Percentiles rank a stretch among this genome's conserved stretches.
These are phyloP conservation scores for Smittium mucronatum DNA, from an alignment of 371 early-diverging fungal genomes.

Conservation along the genomic window DNA sequence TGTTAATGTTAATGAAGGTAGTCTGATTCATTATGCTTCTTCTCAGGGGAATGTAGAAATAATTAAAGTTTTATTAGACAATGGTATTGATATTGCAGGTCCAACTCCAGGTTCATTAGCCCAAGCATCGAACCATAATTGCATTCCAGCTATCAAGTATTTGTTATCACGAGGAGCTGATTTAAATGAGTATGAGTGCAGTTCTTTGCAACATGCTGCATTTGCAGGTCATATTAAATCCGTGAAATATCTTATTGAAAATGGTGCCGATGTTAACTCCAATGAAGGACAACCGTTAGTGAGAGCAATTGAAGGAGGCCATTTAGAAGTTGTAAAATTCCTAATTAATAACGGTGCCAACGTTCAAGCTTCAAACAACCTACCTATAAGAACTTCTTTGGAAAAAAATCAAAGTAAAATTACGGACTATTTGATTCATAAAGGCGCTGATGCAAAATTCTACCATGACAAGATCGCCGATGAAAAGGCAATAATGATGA, in stretches of 20 bases:
- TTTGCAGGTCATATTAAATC: not conserved
- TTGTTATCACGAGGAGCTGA: not conserved
- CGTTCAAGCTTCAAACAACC: slow-evolving; percentile 8
- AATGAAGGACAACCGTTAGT: not conserved
- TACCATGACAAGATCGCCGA: not conserved
- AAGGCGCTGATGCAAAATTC: not conserved
- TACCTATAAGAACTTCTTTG: not conserved
- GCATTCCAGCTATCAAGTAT: not conserved
- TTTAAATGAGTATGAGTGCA: not conserved
- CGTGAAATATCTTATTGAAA: not conserved
- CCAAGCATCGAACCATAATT: not conserved
- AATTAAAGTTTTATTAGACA: slow-evolving; percentile 2
- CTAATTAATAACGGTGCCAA: slow-evolving; percentile 1
- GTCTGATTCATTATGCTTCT: not conserved
- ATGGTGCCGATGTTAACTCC: not conserved
- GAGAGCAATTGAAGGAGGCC: not conserved
- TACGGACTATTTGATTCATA: not conserved
- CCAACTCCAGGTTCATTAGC: not conserved
- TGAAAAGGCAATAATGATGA: not conserved
- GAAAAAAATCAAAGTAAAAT: not conserved
- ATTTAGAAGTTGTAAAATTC: not conserved
- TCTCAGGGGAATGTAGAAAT: not conserved
- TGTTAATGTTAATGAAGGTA: not conserved
- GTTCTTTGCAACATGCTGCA: not conserved
- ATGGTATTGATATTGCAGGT: not conserved